Percentiles rank a stretch among this genome's conserved stretches.
Evolutionary conservation across 73 alveolate genomes (phyloP).

Genomic region (Loxodes magnus): DNA sequence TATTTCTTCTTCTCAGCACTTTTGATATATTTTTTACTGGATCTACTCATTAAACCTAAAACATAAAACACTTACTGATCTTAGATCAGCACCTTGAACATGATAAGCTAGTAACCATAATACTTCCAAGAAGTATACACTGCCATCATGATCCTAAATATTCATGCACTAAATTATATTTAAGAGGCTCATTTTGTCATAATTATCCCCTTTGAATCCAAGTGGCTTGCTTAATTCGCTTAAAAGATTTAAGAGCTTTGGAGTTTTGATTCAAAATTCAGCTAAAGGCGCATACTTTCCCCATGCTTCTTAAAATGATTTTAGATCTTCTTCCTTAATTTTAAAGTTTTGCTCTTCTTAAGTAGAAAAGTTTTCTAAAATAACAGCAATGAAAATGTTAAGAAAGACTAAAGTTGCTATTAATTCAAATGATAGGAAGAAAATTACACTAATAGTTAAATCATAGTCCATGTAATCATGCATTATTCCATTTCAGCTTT

Average conservation of each 20-base stretch:
- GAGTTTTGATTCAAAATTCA: conserved; percentile 19
- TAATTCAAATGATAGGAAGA: conserved; percentile 22
- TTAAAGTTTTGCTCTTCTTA: conserved; percentile 27
- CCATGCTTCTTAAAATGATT: conserved; percentile 33
- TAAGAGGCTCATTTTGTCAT: conserved; percentile 15
- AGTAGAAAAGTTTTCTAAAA: conserved; percentile 29
- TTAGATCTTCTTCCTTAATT: conserved; percentile 22
- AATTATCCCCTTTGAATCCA: conserved; percentile 34
- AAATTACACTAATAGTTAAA: conserved; percentile 6
- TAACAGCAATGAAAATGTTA: conserved; percentile 49
- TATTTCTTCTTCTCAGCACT: too few species aligned
- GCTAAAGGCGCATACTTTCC: conserved; percentile 33
- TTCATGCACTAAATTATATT: conserved; percentile 31
- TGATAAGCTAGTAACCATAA: conserved; percentile 43
- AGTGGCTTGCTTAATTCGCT: conserved; percentile 32
- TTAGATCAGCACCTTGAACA: conserved; percentile 30
- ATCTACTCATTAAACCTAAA: too few species aligned
- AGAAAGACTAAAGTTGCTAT: conserved; percentile 31
- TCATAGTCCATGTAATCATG: conserved; percentile 26
- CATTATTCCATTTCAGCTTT: conserved; percentile 32
- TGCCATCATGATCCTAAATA: conserved; percentile 30
- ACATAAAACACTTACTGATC: too few species aligned
- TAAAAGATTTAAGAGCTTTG: conserved; percentile 21
- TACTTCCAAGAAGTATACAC: conserved; percentile 45
- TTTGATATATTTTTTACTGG: too few species aligned